Base-by-base conservation (phyloP, 73 alveolate genomes). In the Symbiodinium natans region DNA sequence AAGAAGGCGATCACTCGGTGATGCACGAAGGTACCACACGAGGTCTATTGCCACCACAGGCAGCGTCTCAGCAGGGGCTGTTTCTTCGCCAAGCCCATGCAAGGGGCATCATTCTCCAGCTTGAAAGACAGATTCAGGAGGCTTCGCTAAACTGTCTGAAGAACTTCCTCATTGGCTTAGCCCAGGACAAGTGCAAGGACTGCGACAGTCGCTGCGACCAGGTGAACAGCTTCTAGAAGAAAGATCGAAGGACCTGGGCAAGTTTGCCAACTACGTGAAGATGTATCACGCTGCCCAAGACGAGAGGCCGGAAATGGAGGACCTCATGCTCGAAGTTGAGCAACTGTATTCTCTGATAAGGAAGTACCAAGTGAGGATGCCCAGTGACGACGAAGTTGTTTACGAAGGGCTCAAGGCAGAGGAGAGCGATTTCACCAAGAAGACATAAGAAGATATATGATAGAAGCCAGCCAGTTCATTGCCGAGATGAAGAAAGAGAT, bases 61-160 rank as follows among this genome's bases (percentile, higher is more conserved):
- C 93, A 84, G 40, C 93, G 93, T 46, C 80, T 84, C 19, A 84
- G 80, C 46, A 71, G 94, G 43, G 52, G 94, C 63, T 87, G 93
- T 46, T 84, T 84, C 84, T 87, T 87, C 40, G 94, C 94, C 56
- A 87, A 87, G 41, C 82, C 82, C 59, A 52, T 46, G 83, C 83
- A 86, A 59, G 94, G 56, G 94, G 94, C 34, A 54, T 87, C 85
- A 56, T 87, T 59, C 83, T 87, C 68, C 40, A 85, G 97, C 88
- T n/a, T 90, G 97, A 90, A 90, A 52, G 88, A 73, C 88, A 73
- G 43, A 77, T n/a, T 90, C 82, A 52, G 41, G 97, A 90, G 97
- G 92, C 88, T 6, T 33, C 94, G 31, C 31, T 87, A 85, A 87
- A 80, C 94, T 87, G 94, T 42, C n/a, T 87, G 94, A 87, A 59